phyloP scores from a whole-genome alignment of 208 protist species.

The Trypanosoma mega region DNA sequence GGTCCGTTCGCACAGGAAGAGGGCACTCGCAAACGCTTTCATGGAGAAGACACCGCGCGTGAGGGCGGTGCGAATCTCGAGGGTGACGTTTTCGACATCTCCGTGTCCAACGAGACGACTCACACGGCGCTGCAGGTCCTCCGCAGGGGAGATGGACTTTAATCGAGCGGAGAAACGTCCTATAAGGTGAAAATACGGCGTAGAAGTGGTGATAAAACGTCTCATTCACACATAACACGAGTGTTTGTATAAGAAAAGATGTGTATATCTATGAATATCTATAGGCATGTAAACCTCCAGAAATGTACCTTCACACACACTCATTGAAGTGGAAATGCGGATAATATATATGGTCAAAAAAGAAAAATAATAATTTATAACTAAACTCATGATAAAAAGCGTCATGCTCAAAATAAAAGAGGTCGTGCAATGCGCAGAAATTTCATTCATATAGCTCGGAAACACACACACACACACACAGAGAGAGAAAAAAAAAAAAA shows the following conservation, averaged over 20 bases:
- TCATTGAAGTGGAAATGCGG: too few species aligned
- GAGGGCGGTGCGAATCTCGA: constrained; percentile 11
- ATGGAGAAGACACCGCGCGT: constrained; percentile 23
- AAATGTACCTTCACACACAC: too few species aligned
- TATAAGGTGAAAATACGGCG: neutral
- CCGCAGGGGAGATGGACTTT: constrained; percentile 17
- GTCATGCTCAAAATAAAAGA: too few species aligned
- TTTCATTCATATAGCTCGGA: too few species aligned
- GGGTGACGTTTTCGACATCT: constrained; percentile 9
- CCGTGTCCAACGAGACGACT: constrained; percentile 18
- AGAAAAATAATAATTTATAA: too few species aligned
- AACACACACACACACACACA: neutral
- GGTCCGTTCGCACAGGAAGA: constrained; percentile 46
- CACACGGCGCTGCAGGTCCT: constrained; percentile 24
- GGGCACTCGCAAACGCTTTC: constrained; percentile 44
- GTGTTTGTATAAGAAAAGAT: neutral
- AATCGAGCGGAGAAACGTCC: neutral
- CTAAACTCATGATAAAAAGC: too few species aligned
- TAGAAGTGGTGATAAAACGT: constrained; percentile 2
- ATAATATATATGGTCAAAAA: too few species aligned
- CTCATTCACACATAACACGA: constrained; percentile 6
- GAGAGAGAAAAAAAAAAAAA: constrained; percentile 6
- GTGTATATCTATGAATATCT: neutral
- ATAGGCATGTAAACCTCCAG: neutral
- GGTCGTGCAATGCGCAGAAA: too few species aligned